Conservation (phyloP, 129 eudicot species). For the Arctium minus region DNA sequence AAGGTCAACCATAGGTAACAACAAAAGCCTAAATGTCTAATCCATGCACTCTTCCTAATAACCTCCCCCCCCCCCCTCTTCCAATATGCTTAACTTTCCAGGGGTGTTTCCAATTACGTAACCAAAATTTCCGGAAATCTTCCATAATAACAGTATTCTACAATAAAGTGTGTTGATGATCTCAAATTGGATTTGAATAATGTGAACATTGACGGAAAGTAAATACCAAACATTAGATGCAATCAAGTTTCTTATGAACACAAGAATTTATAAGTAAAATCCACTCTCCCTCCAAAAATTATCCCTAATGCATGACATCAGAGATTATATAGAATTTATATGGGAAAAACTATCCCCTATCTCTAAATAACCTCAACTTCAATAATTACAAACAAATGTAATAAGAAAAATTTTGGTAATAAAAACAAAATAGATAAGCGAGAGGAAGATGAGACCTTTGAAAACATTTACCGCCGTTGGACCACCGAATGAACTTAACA, state of each 20-base stretch:
- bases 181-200: not conserved
- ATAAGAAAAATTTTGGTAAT: not conserved
- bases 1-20: not conserved
- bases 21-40: not conserved
- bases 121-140: not conserved
- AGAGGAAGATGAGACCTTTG: slow-evolving; percentile 39
- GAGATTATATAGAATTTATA: not conserved
- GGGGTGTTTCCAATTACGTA: not conserved
- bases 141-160: not conserved
- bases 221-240: not conserved
- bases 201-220: not conserved
- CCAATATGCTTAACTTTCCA: not conserved
- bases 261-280: not conserved
- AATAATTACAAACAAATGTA: not conserved
- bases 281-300: not conserved
- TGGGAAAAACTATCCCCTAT: not conserved
- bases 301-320: not conserved
- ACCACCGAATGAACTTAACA: slow-evolving; percentile 64
- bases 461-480: slow-evolving; percentile 72
- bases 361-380: not conserved
- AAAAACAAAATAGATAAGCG: not conserved
- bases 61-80: not conserved
- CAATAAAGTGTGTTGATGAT: not conserved
- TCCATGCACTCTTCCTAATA: not conserved
- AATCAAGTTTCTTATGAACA: not conserved